These are phyloP conservation scores for Amanita jacksonii DNA, from an alignment of 768 basidiomycete species.

Conservation along the genomic window DNA sequence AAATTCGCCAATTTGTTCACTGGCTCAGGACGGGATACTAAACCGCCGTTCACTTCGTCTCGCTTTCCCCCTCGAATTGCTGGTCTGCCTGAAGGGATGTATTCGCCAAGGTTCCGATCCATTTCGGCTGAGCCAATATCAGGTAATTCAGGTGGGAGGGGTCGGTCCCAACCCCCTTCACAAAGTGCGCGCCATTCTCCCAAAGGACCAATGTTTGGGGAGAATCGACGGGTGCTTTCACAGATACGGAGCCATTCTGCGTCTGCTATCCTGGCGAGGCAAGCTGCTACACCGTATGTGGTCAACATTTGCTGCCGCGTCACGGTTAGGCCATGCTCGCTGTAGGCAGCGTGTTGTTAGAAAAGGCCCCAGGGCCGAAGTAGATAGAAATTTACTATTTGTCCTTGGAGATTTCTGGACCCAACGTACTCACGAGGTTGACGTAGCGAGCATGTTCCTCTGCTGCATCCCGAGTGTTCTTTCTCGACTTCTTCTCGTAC, in stretches of 20 bases:
- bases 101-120: neutral
- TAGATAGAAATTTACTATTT: constrained; percentile 51
- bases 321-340: constrained; percentile 57
- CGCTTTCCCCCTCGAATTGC: too few relatives aligned
- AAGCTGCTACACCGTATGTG: constrained; percentile 53
- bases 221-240: constrained; percentile 59
- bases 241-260: constrained; percentile 68
- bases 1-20: neutral
- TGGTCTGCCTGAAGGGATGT: neutral
- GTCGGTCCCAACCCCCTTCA: constrained; percentile 64
- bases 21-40: too few relatives aligned
- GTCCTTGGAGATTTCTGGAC: constrained; percentile 72
- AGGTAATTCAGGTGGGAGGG: constrained; percentile 36
- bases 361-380: neutral
- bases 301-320: constrained; percentile 51
- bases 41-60: too few relatives aligned
- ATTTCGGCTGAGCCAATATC: constrained; percentile 16
- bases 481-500: constrained; percentile 79
- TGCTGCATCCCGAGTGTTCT: constrained; percentile 50
- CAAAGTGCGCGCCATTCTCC: constrained; percentile 67
- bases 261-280: constrained; percentile 63
- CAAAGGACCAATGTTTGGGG: constrained; percentile 58
- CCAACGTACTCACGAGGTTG: constrained; percentile 57
- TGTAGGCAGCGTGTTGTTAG: constrained; percentile 17
- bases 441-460: constrained; percentile 78